Evolutionary conservation across 345 rosid genomes (phyloP), one percentile per base, ranked within the genome.

Genomic region (Citrus mangshanensis): DNA sequence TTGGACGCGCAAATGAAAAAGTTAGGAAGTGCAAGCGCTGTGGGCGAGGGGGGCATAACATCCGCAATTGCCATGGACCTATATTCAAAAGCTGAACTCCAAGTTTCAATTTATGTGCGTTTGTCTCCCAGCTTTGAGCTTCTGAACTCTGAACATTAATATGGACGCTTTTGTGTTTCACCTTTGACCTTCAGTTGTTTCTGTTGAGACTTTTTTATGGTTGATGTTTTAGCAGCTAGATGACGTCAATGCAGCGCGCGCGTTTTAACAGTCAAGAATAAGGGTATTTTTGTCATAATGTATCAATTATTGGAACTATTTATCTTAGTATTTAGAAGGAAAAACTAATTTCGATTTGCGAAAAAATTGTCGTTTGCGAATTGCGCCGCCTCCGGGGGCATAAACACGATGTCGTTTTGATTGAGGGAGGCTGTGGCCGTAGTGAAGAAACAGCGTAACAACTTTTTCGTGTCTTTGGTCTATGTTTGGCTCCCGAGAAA

Each of bases 401-500:
- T 18, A 19, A 8, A 8, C 49, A 35, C 70, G 25, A 42, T 42
- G 37, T 9, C 49, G 70, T 35, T 21, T 66, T 54, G 12, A 10
- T 12, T 42, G 46, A 9, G 25, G 70, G 5, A 9, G 22, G 70
- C 49, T 35, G 37, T 66, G 49, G 70, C 18, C n/a, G 46, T 3
- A 13, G 16, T 35, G 35, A 65, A 58, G 66, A 22, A 24, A 73
- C 68, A 1, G 25, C 1, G 38, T 22, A 22, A 10, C n/a, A 6
- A 5, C 60, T 12, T n/a, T 18, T 22, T 30, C 14, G 25, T 22
- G 1, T 42, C 69, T 32, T 51, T 27, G 10, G 24, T 35, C 68
- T 25, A 24, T 68, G 65, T 67, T 77, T 66, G 73, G 73, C 12
- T 55, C 65, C 79, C 37, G 35, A 67, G 66, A 67, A 66, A 77